phyloP scores from a whole-genome alignment of 1,284 basidiomycete species.

The Microbotryomycetes sp. region DNA sequence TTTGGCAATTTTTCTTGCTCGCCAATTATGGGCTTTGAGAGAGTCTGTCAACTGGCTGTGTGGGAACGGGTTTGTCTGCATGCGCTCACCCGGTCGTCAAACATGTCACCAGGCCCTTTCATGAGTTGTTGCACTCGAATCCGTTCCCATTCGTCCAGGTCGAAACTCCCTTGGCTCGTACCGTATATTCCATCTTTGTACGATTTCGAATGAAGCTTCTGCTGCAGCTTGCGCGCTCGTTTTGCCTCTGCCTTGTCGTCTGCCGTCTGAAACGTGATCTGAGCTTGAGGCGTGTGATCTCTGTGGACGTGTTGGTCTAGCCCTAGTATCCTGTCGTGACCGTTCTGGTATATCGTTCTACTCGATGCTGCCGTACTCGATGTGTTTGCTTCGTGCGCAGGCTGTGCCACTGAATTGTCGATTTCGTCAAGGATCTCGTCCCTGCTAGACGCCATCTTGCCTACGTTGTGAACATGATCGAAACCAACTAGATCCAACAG shows the following conservation, averaged over 20 bases:
- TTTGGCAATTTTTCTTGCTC: constrained; percentile 61
- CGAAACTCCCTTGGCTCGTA: constrained; percentile 2
- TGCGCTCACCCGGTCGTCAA: constrained; percentile 43
- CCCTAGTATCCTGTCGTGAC: constrained; percentile 9
- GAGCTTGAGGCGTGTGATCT: constrained; percentile 38
- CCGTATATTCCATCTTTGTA: constrained; percentile 10
- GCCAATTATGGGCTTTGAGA: constrained; percentile 52
- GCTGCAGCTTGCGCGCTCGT: constrained; percentile 16
- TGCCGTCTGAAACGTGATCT: constrained; percentile 37
- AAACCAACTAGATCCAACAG: not conserved
- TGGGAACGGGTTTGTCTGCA: too few relatives aligned
- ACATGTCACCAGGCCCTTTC: constrained; percentile 50
- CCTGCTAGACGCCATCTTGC: not conserved
- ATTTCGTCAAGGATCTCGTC: not conserved
- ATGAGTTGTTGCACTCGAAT: constrained; percentile 17
- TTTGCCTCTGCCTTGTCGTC: constrained; percentile 37
- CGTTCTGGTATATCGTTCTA: too few relatives aligned
- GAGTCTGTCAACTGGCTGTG: too few relatives aligned
- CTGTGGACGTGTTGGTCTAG: not conserved
- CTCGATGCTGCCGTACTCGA: not conserved
- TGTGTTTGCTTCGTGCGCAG: not conserved
- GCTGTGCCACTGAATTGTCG: not conserved
- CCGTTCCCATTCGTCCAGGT: constrained; percentile 25
- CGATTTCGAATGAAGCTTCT: constrained; percentile 10
- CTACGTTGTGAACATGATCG: not conserved